phyloP scores from a whole-genome alignment of 2,329 filamentous ascomycete species.

The Paraphaeosphaeria sporulosa region DNA sequence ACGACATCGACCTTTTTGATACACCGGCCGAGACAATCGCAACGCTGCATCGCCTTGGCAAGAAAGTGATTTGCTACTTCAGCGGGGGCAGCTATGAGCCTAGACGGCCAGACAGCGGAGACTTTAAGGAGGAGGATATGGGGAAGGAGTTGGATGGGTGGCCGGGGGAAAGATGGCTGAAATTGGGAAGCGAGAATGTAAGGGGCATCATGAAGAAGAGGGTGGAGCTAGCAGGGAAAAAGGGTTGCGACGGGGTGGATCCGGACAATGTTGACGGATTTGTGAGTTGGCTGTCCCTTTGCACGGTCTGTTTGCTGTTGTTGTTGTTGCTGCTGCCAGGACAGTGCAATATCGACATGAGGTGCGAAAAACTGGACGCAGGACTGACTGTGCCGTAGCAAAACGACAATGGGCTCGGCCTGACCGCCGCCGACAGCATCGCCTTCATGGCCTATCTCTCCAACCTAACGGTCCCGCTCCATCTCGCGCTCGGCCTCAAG shows the following conservation, averaged over 20 bases:
- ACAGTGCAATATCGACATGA: neutral
- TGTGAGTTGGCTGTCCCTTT: constrained; percentile 43
- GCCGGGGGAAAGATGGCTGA: constrained; percentile 72
- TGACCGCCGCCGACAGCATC: constrained; percentile 65
- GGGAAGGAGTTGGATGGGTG: constrained; percentile 69
- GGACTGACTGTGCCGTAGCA: constrained; percentile 29
- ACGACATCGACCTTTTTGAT: constrained; percentile 68
- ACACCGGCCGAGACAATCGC: constrained; percentile 57
- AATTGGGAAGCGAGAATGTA: constrained; percentile 65
- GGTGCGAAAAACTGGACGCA: neutral
- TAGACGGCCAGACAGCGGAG: constrained; percentile 64
- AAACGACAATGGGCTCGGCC: constrained; percentile 68
- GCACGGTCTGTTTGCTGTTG: neutral
- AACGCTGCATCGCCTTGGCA: constrained; percentile 58
- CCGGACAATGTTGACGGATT: constrained; percentile 76
- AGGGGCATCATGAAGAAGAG: constrained; percentile 69
- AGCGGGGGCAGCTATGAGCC: constrained; percentile 74
- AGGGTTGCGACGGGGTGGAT: constrained; percentile 74
- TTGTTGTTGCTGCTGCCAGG: neutral
- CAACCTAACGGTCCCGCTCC: constrained; percentile 59
- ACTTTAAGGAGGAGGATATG: constrained; percentile 64
- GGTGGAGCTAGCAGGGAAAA: constrained; percentile 65
- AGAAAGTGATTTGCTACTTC: constrained; percentile 78
- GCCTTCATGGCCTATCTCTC: constrained; percentile 69
- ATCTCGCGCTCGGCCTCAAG: constrained; percentile 72